phyloP scores from a whole-genome alignment of 805 yeast species.

The Lipomyces sp. region DNA sequence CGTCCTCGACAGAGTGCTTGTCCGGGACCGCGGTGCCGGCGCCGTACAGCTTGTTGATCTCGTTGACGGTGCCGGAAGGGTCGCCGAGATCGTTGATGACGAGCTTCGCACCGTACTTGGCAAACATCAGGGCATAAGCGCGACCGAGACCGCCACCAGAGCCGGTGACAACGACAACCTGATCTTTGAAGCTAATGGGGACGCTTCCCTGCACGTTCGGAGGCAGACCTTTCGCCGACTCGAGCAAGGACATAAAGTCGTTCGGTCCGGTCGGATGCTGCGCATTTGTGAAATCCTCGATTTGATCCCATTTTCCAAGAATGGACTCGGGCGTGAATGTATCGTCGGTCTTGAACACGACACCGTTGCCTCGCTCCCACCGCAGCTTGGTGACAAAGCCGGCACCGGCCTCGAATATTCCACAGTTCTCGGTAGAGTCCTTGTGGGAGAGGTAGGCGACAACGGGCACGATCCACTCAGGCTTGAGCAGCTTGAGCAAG shows the following conservation, averaged over 20 bases:
- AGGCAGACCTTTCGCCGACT: constrained; percentile 50
- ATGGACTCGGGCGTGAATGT: constrained; percentile 83
- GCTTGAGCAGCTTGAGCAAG: constrained; percentile 70
- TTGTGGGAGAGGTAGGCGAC: constrained; percentile 78
- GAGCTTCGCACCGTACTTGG: constrained; percentile 89
- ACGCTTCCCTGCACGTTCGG: constrained; percentile 56
- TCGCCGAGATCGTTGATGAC: constrained; percentile 86
- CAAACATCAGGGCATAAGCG: constrained; percentile 80
- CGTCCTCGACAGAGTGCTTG: constrained; percentile 76
- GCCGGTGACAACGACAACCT: constrained; percentile 90
- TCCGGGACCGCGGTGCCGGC: constrained; percentile 85
- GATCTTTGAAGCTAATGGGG: constrained; percentile 61
- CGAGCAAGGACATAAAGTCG: constrained; percentile 63
- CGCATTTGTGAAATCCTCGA: constrained; percentile 57
- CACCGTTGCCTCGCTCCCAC: constrained; percentile 93
- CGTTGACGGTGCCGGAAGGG: constrained; percentile 69
- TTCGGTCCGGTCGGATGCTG: constrained; percentile 71
- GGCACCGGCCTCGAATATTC: constrained; percentile 89
- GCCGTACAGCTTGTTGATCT: constrained; percentile 51
- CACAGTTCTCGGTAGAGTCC: constrained; percentile 58
- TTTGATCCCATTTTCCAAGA: constrained; percentile 59
- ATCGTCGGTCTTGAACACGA: constrained; percentile 71
- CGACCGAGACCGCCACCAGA: constrained; percentile 94
- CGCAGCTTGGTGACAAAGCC: constrained; percentile 88
- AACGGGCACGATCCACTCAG: constrained; percentile 89